Evolutionary conservation across 495 filamentous ascomycete species (phyloP), one percentile per base, ranked within the genome.

Genomic region (Hapsidospora chrysogenum): DNA sequence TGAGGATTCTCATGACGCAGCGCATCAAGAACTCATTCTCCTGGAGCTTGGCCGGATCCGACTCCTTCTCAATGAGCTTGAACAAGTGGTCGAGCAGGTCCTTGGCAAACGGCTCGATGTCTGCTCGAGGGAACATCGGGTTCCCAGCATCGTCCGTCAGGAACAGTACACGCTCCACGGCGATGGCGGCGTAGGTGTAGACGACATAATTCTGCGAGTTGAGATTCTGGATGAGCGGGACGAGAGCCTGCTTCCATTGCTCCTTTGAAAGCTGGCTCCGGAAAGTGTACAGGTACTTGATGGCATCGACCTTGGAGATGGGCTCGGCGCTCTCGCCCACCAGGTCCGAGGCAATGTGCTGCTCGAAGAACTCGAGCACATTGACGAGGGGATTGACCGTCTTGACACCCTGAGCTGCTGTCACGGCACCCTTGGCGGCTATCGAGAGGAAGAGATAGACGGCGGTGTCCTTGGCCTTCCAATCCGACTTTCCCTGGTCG

Each of bases 11-110:
- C 92, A 99, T 99, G 18, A 94, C 80, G 53, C 92, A 96, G 36
- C 80, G 77, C 85, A 99, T 95, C 41, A 99, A 57, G 52, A 94
- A 99, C 51, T 99, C 92, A 48, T 99, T 96, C 56, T 99, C 92
- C 51, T 96, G 89, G 38, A 96, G 74, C 65, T 95, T 96, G 43
- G 87, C 72, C 15, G 92, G 78, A 8, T 76, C 75, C 0, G 63
- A 58, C 41, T 92, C 75, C 40, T 75, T 77, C 42, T 87, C 75
- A 38, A 99, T 83, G 11, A 99, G 61, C 29, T 69, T 70, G 63
- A 99, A 96, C n/a, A 96, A 71, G 46, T 96, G 89, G 40, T 85
- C 68, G 20, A 96, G 58, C 10, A 99, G 66, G 41, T 89, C 80
- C 49, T 83, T 84, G 14, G 89, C 72, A 46, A 86, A 74, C 1